phyloP scores from a whole-genome alignment of 345 rosid species.

The Diplotaxis tenuifolia region DNA sequence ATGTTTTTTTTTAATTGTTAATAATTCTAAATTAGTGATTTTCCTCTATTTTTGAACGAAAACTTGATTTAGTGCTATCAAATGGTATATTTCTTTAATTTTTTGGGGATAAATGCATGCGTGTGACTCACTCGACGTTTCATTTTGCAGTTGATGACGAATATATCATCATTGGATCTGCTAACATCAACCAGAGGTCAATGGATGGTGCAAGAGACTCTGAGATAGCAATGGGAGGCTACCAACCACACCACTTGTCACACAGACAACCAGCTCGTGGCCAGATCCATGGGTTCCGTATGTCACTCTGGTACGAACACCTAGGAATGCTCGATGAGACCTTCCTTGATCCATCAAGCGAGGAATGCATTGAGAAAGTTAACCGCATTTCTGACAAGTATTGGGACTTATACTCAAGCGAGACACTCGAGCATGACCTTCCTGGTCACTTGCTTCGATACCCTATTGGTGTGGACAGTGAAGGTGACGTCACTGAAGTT shows the following conservation, averaged over 20 bases:
- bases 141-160: slow-evolving; percentile 88
- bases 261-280: slow-evolving; percentile 84
- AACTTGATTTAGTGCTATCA: background rate
- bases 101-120: background rate
- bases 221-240: slow-evolving; percentile 98
- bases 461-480: slow-evolving; percentile 63
- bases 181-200: slow-evolving; percentile 98
- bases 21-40: no score
- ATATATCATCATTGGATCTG: slow-evolving; percentile 89
- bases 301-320: slow-evolving; percentile 97
- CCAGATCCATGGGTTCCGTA: slow-evolving; percentile 93
- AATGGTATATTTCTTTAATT: no score
- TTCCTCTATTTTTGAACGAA: no score
- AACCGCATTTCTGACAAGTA: slow-evolving; percentile 79
- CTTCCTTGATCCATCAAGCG: slow-evolving; percentile 72
- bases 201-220: slow-evolving; percentile 99
- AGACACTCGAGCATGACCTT: slow-evolving; percentile 71
- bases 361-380: slow-evolving; percentile 64
- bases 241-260: slow-evolving; percentile 87
- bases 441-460: slow-evolving; percentile 97
- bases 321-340: slow-evolving; percentile 80
- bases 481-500: slow-evolving; percentile 65
- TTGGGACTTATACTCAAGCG: slow-evolving; percentile 86
- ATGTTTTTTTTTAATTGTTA: no score
- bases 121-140: background rate